These are phyloP conservation scores for Alternaria arbusti DNA, from an alignment of 2,329 filamentous ascomycete genomes.

Conservation along the genomic window DNA sequence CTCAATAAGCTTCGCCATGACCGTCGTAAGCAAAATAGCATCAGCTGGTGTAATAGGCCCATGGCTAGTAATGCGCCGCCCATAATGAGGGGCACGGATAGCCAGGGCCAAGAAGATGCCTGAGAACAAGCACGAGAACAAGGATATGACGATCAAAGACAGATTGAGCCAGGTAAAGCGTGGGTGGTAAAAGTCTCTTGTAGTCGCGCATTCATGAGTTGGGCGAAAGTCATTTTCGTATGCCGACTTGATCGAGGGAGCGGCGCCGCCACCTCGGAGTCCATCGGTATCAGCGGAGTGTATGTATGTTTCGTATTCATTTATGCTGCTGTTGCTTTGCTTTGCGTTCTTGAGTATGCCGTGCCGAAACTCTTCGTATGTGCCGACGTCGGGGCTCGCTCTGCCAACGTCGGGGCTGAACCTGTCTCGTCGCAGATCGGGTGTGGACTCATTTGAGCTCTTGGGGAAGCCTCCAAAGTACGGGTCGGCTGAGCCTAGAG, in stretches of 20 bases:
- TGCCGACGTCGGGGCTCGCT: conserved; percentile 36
- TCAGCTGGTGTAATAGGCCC: conserved; percentile 64
- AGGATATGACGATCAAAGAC: conserved; percentile 53
- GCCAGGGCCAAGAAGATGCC: conserved; percentile 70
- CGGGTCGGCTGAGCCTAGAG: conserved; percentile 38
- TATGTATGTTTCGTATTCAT: conserved; percentile 41
- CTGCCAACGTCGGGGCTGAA: conserved; percentile 10
- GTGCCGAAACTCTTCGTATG: conserved; percentile 38
- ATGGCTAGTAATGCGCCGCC: conserved; percentile 61
- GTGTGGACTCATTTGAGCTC: conserved; percentile 37
- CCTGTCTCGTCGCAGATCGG: conserved; percentile 42
- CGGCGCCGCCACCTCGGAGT: conserved; percentile 19
- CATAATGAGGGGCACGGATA: conserved; percentile 68
- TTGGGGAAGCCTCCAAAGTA: conserved; percentile 35
- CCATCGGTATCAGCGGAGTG: conserved; percentile 31
- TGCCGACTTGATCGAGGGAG: conserved; percentile 43
- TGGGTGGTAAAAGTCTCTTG: conserved; percentile 47
- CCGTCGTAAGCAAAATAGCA: conserved; percentile 70
- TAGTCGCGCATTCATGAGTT: conserved; percentile 45
- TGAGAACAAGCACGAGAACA: conserved; percentile 71
- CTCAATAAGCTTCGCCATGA: conserved; percentile 79
- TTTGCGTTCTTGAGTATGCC: conserved; percentile 27
- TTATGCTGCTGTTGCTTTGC: conserved; percentile 25
- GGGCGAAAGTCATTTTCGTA: conserved; percentile 48
- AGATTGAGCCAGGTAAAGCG: conserved; percentile 57